These are phyloP conservation scores for Geranium incanum DNA, from an alignment of 441 rosid species.

Conservation along the genomic window DNA sequence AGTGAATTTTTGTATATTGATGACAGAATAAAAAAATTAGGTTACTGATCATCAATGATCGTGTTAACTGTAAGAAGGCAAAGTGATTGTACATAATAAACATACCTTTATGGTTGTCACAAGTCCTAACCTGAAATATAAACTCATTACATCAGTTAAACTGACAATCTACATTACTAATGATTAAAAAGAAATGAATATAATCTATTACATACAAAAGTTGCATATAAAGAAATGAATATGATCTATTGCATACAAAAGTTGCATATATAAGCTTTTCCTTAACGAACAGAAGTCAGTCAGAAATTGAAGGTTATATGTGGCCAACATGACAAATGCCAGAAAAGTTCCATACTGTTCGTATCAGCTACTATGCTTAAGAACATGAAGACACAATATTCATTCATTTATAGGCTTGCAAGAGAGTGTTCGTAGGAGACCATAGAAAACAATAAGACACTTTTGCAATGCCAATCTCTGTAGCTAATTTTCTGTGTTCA, in stretches of 20 bases:
- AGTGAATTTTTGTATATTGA: neutral
- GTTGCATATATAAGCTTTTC: neutral
- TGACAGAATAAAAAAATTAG: neutral
- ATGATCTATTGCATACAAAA: neutral
- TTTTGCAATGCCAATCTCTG: neutral
- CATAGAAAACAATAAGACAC: neutral
- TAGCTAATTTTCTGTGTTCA: too few relatives aligned
- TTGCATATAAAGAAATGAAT: too few relatives aligned
- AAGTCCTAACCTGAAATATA: slow-evolving; percentile 46
- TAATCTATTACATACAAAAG: neutral
- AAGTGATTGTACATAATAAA: slow-evolving; percentile 9
- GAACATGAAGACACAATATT: neutral
- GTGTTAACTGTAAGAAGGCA: neutral
- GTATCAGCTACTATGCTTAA: neutral
- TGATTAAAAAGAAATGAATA: neutral
- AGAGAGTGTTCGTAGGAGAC: neutral
- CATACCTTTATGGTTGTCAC: slow-evolving; percentile 37
- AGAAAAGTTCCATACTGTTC: neutral
- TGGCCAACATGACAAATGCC: neutral
- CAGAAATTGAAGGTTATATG: neutral
- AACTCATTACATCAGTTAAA: slow-evolving; percentile 20
- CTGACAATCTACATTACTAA: neutral
- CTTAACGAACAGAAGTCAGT: too few relatives aligned
- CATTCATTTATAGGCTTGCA: neutral
- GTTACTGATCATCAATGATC: neutral